Evolutionary conservation across 2,329 filamentous ascomycete species (phyloP).

Genomic region (Canariomyces notabilis): DNA sequence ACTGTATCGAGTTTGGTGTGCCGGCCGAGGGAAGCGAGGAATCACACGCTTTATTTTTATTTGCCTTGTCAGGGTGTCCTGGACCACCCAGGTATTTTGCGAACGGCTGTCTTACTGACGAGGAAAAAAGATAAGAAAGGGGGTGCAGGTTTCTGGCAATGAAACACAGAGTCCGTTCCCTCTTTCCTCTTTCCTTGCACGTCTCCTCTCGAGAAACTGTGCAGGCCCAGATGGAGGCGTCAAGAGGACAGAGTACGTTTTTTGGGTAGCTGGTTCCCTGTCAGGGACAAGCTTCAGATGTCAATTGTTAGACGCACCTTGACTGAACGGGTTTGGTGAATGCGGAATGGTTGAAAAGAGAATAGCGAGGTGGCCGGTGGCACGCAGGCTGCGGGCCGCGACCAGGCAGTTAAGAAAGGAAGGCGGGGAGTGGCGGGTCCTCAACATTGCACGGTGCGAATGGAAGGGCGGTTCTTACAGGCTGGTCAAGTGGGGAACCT

Average conservation of each 20-base stretch:
- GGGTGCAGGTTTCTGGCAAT: slow-evolving; percentile 19
- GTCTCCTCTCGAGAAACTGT: slow-evolving; percentile 9
- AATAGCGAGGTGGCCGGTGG: slow-evolving; percentile 43
- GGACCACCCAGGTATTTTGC: slow-evolving; percentile 27
- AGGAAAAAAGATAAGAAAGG: neutral
- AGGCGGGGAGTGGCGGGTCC: slow-evolving; percentile 29
- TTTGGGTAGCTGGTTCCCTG: slow-evolving; percentile 35
- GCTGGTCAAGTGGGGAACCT: slow-evolving; percentile 27
- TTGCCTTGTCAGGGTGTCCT: slow-evolving; percentile 31
- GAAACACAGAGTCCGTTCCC: slow-evolving; percentile 16
- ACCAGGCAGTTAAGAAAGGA: slow-evolving; percentile 37
- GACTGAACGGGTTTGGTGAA: slow-evolving; percentile 44
- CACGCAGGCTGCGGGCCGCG: slow-evolving; percentile 41
- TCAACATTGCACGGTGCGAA: slow-evolving; percentile 20
- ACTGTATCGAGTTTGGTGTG: slow-evolving; percentile 46
- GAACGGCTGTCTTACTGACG: slow-evolving; percentile 20
- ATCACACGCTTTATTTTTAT: slow-evolving; percentile 38
- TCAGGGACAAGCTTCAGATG: slow-evolving; percentile 34
- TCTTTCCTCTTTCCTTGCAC: neutral
- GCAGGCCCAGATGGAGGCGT: slow-evolving; percentile 17
- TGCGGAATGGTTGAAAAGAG: slow-evolving; percentile 47
- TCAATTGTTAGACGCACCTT: slow-evolving; percentile 30
- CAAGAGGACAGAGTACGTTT: slow-evolving; percentile 24
- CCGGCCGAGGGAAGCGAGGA: slow-evolving; percentile 44
- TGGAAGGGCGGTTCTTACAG: slow-evolving; percentile 21